Conservation (phyloP, 352 stramenopile genomes). For the Blastocystis sp. region DNA sequence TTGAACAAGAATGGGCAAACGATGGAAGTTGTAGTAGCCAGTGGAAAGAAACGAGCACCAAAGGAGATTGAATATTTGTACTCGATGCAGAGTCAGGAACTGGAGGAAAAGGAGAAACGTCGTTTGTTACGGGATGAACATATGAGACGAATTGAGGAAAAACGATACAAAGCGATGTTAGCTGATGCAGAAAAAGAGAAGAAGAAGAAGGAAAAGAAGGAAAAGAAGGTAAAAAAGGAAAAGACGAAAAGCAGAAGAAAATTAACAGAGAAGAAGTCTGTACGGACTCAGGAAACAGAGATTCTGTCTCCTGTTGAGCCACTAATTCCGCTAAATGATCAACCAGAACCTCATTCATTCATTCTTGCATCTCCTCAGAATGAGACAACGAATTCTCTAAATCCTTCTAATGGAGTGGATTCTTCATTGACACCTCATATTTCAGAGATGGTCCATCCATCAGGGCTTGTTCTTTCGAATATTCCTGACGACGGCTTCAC, state of each 20-base stretch:
- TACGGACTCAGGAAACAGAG: background rate
- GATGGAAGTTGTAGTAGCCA: background rate
- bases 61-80: no score
- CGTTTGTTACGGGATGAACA: no score
- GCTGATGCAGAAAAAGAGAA: conserved; percentile 15
- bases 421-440: no score
- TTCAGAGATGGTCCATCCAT: no score
- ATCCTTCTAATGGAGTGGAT: background rate
- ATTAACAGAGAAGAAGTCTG: conserved; percentile 24
- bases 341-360: background rate
- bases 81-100: background rate
- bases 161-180: background rate
- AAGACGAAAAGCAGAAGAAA: conserved; percentile 6
- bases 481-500: no score
- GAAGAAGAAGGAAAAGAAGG: conserved; percentile 11
- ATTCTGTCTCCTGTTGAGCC: background rate
- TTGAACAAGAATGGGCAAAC: background rate
- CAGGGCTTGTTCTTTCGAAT: no score
- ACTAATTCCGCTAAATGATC: no score
- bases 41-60: no score
- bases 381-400: background rate
- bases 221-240: conserved; percentile 6
- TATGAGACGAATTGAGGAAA: no score
- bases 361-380: background rate
- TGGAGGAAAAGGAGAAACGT: background rate